Evolutionary conservation across 2,329 filamentous ascomycete genomes (phyloP).

Genomic region (Talaromyces albobiverticillius): DNA sequence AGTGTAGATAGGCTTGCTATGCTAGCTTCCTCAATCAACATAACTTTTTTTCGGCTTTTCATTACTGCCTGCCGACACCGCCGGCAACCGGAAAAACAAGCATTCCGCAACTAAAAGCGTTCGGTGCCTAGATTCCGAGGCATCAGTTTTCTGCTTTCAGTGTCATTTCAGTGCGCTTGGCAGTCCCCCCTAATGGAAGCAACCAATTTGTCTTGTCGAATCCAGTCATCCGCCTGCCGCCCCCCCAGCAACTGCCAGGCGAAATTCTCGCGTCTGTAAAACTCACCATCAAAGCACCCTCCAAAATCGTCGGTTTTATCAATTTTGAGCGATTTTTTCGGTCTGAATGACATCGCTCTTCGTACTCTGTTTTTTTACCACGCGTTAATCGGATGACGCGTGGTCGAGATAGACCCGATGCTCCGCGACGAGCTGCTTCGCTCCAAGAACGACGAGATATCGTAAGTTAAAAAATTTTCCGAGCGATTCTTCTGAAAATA

Average conservation of each 20-base stretch:
- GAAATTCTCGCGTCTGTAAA: conserved; percentile 28
- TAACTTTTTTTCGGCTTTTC: background rate
- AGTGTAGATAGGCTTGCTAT: background rate
- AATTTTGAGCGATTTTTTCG: conserved; percentile 42
- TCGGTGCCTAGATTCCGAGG: background rate
- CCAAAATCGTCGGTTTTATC: conserved; percentile 42
- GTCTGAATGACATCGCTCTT: conserved; percentile 42
- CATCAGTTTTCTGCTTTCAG: conserved; percentile 7
- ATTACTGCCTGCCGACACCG: conserved; percentile 11
- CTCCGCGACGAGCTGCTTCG: conserved; percentile 49
- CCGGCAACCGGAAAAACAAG: conserved; percentile 10
- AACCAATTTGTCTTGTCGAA: conserved; percentile 23
- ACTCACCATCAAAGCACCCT: conserved; percentile 36
- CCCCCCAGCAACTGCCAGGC: conserved; percentile 26
- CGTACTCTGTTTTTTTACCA: conserved; percentile 38
- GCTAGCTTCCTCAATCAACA: background rate
- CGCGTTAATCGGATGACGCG: conserved; percentile 50
- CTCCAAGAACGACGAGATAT: conserved; percentile 52
- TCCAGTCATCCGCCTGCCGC: conserved; percentile 18
- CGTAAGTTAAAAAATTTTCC: conserved; percentile 42
- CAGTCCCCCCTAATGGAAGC: background rate
- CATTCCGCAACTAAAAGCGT: background rate
- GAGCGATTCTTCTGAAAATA: conserved; percentile 24
- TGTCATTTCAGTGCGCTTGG: background rate
- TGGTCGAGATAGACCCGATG: conserved; percentile 48